Conservation (phyloP, 1,284 basidiomycete species). For the Afroboletus lepidellus region DNA sequence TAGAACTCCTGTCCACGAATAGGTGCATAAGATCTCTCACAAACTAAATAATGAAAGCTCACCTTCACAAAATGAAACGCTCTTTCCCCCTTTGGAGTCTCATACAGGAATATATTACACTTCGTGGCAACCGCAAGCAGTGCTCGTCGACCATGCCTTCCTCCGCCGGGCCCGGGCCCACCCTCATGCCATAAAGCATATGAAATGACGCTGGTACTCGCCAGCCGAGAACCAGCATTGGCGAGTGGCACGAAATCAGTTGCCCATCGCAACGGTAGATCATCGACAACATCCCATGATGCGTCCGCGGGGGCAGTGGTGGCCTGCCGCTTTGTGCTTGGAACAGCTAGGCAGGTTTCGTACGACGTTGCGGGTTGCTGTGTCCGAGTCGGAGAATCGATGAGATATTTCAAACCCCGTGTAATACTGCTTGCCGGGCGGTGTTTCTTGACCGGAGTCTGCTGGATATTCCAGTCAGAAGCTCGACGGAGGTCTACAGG, state of each 20-base stretch:
- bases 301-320: conserved; percentile 45
- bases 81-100: conserved; percentile 77
- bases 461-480: conserved; percentile 50
- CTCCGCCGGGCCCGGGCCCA: conserved; percentile 33
- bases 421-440: conserved; percentile 57
- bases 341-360: conserved; percentile 32
- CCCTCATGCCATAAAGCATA: conserved; percentile 68
- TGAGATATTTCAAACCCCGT: conserved; percentile 54
- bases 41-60: not conserved
- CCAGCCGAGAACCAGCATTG: conserved; percentile 59
- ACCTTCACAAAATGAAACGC: conserved; percentile 80
- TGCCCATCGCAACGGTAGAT: conserved; percentile 75
- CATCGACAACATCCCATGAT: conserved; percentile 73
- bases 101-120: conserved; percentile 68
- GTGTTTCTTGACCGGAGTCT: conserved; percentile 52
- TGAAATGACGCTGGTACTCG: conserved; percentile 54
- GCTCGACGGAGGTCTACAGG: conserved; percentile 60
- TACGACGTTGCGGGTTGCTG: conserved; percentile 34
- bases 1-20: conserved; percentile 68
- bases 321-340: conserved; percentile 27
- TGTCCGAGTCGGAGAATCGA: conserved; percentile 43
- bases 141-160: conserved; percentile 51
- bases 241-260: conserved; percentile 78
- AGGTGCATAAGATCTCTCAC: not conserved
- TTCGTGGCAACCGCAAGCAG: conserved; percentile 76